Base-by-base conservation (phyloP, 2,329 filamentous ascomycete genomes). In the Xylaria digitata region DNA sequence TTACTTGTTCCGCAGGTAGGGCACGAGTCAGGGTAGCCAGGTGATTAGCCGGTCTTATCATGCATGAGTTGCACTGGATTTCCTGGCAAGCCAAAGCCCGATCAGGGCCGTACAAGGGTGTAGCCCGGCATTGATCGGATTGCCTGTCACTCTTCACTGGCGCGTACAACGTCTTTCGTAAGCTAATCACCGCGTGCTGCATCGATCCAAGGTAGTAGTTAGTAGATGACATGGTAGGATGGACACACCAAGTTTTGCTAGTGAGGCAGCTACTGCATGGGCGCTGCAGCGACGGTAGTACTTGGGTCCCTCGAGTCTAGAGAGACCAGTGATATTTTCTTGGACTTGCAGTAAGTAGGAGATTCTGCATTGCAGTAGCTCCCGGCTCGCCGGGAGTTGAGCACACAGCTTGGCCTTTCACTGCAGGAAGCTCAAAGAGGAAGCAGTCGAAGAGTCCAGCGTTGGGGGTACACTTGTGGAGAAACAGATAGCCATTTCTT, bases 341-440 rank as follows among this genome's bases (percentile, higher is more conserved):
- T 63, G 42, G 48, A 46, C 59, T 55, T 66, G 67, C 64, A 60
- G 61, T 17, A 63, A 42, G 69, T 55, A 67, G 13, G 66, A 67
- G 60, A 69, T 64, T 63, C 55, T 69, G 69, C 69, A 68, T 70
- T 70, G 69, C 69, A 70, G 67, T 69, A 70, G 69, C 49, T 69
- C 69, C 69, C 69, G 63, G 58, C 52, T 50, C 37, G 61, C 62
- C 61, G 69, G 69, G 69, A 63, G 62, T 68, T 55, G 65, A 69
- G 56, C 42, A 34, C 52, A 56, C 56, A 61, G 63, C 69, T 63
- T 65, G 61, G 40, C 61, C 49, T 57, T 56, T 55, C 61, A 61
- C 74, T 75, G 75, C 74, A 75, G 63, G 61, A 63, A 53, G 72
- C 74, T 75, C 62, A 73, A 75, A 74, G 68, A 50, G 75, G 74